phyloP scores from a whole-genome alignment of 1,284 basidiomycete species.

The Irpex sp. region DNA sequence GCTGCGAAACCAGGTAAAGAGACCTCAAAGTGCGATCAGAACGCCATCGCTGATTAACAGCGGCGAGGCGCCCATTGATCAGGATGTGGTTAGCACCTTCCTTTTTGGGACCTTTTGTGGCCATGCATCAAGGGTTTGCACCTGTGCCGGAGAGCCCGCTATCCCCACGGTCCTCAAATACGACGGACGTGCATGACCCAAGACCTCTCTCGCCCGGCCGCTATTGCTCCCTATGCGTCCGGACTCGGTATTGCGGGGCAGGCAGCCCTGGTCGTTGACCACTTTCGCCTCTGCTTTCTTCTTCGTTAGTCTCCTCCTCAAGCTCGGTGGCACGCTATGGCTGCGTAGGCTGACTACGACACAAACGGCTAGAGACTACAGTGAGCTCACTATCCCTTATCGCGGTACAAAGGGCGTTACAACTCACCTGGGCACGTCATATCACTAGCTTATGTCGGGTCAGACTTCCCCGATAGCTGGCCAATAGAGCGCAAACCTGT shows the following conservation, averaged over 20 bases:
- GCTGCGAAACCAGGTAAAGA: neutral
- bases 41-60: neutral
- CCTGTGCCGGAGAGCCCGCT: neutral
- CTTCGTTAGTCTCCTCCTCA: conserved; percentile 6
- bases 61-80: neutral
- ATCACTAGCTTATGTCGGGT: conserved; percentile 9
- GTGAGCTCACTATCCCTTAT: neutral
- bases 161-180: neutral
- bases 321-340: conserved; percentile 7
- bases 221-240: neutral
- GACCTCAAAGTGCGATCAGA: neutral
- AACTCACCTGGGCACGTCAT: neutral
- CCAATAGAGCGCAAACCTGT: conserved; percentile 5
- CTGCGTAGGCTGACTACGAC: neutral
- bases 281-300: neutral
- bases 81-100: neutral
- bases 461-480: conserved; percentile 13
- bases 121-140: neutral
- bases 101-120: neutral
- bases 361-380: neutral
- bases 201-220: neutral
- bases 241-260: neutral
- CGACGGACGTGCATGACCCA: neutral
- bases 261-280: conserved; percentile 1
- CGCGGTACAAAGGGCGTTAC: neutral